Conservation (phyloP, 2,329 filamentous ascomycete species). For the Pseudogymnoascus sp. region DNA sequence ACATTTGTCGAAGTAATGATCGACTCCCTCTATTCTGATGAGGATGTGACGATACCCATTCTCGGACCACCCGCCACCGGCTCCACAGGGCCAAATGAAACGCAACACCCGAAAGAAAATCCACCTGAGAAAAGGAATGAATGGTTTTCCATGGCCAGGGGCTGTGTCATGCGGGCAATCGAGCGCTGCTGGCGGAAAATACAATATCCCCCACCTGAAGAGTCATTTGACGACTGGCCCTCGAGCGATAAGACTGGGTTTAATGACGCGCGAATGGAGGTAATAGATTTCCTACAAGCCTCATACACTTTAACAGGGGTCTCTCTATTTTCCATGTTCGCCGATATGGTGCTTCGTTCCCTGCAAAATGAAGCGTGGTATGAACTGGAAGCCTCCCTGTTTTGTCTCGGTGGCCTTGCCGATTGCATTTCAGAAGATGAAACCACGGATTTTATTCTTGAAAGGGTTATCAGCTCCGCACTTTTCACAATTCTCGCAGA, state of each 20-base stretch:
- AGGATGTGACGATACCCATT: slow-evolving; percentile 20
- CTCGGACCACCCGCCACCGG: background rate
- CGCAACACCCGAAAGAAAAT: background rate
- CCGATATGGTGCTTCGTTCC: slow-evolving; percentile 44
- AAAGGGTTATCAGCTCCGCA: slow-evolving; percentile 52
- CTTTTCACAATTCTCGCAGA: slow-evolving; percentile 48
- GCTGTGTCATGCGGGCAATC: slow-evolving; percentile 54
- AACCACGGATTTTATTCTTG: slow-evolving; percentile 51
- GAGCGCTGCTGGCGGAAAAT: slow-evolving; percentile 62
- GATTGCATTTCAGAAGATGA: slow-evolving; percentile 54
- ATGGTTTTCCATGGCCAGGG: slow-evolving; percentile 53
- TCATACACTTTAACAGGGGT: slow-evolving; percentile 56
- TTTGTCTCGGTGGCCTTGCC: slow-evolving; percentile 57
- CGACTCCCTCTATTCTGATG: slow-evolving; percentile 47
- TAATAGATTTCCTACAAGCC: slow-evolving; percentile 68
- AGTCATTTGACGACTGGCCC: slow-evolving; percentile 58
- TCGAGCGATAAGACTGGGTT: slow-evolving; percentile 60
- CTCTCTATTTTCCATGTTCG: slow-evolving; percentile 48
- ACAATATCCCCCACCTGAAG: slow-evolving; percentile 50
- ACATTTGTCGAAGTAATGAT: slow-evolving; percentile 63
- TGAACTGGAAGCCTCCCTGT: slow-evolving; percentile 52
- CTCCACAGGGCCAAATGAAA: slow-evolving; percentile 5
- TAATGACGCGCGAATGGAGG: slow-evolving; percentile 65
- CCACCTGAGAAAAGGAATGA: slow-evolving; percentile 26
- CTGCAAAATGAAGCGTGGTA: slow-evolving; percentile 44